Conservation (phyloP, 164 flowering plant species). For the Stephania yunnanensis region DNA sequence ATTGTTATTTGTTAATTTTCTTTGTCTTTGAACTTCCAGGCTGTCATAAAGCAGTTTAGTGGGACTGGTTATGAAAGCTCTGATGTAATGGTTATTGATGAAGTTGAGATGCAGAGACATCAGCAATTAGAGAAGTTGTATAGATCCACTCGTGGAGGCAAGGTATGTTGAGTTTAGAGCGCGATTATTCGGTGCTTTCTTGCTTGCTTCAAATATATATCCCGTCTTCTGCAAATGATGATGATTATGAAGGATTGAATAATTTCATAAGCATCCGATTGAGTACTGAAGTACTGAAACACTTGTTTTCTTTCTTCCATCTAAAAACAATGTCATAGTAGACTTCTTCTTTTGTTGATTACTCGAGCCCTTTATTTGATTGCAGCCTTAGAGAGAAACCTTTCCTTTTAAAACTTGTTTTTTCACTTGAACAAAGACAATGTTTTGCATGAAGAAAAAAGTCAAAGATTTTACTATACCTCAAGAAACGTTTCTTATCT, state of each 20-base stretch:
- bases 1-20: background rate
- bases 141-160: constrained; percentile 74
- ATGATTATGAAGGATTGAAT: background rate
- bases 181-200: background rate
- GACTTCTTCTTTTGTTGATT: too few relatives aligned
- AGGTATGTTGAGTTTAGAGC: constrained; percentile 34
- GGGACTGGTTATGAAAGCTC: constrained; percentile 85
- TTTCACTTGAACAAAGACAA: too few relatives aligned
- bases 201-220: background rate
- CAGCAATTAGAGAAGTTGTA: constrained; percentile 90
- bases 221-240: background rate
- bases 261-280: too few relatives aligned
- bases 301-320: too few relatives aligned
- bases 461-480: too few relatives aligned
- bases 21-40: constrained; percentile 37
- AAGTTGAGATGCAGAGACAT: constrained; percentile 86
- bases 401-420: too few relatives aligned
- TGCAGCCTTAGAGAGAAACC: too few relatives aligned
- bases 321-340: too few relatives aligned
- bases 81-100: constrained; percentile 83
- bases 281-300: too few relatives aligned
- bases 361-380: too few relatives aligned
- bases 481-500: too few relatives aligned
- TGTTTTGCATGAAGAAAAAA: too few relatives aligned
- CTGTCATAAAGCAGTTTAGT: constrained; percentile 86